Percentiles rank a stretch among this genome's conserved stretches.
phyloP scores from a whole-genome alignment of 768 basidiomycete genomes.

The Lactifluus piperatus region DNA sequence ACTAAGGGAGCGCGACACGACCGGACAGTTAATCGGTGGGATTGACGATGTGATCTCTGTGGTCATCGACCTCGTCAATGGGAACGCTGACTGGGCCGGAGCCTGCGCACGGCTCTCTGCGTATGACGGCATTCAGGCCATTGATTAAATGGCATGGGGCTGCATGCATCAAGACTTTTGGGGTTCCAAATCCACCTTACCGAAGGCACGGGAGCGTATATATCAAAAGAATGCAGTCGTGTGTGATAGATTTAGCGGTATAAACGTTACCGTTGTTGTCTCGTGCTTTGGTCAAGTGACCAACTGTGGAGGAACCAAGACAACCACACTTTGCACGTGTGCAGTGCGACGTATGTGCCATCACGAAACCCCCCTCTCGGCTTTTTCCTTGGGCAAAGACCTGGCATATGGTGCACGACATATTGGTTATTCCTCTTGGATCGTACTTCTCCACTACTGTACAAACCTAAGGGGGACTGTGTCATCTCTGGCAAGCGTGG shows the following conservation, averaged over 20 bases:
- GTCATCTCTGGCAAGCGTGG: neutral
- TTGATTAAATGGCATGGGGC: constrained; percentile 33
- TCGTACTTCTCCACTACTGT: neutral
- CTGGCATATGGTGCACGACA: neutral
- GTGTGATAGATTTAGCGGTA: constrained; percentile 1
- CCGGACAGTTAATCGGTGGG: constrained; percentile 80
- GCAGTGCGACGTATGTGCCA: neutral
- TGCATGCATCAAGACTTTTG: constrained; percentile 6
- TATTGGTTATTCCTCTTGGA: neutral
- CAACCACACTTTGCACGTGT: neutral
- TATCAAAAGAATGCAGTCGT: neutral
- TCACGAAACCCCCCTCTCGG: neutral
- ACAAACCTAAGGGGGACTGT: neutral
- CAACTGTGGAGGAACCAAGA: neutral
- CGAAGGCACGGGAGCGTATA: neutral
- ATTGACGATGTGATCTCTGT: constrained; percentile 84
- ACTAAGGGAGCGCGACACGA: constrained; percentile 87
- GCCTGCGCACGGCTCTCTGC: constrained; percentile 62
- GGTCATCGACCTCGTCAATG: constrained; percentile 71
- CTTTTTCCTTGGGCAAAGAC: neutral
- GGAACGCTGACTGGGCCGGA: constrained; percentile 65
- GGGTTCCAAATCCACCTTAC: constrained; percentile 2
- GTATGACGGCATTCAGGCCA: constrained; percentile 87
- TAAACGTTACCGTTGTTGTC: neutral
- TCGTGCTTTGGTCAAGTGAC: constrained; percentile 12